Conservation (phyloP, 331 rosid genomes). For the Arachis monticola region DNA sequence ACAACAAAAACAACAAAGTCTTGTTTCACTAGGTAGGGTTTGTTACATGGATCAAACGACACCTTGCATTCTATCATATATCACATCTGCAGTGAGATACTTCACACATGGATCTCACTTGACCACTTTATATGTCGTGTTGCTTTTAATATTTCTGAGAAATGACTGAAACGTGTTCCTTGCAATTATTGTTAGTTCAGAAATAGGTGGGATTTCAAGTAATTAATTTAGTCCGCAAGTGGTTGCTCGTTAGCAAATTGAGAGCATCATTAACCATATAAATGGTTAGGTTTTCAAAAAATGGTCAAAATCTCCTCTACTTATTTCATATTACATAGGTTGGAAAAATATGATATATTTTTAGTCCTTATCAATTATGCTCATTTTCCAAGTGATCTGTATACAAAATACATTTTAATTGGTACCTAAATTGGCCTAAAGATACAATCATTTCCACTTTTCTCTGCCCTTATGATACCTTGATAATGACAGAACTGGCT, state of each 20-base stretch:
- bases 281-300: background rate
- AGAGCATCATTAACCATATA: background rate
- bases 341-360: too few species aligned
- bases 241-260: background rate
- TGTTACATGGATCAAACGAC: too few species aligned
- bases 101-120: too few species aligned
- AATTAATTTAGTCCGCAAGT: background rate
- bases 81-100: too few species aligned
- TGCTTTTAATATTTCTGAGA: constrained; percentile 4
- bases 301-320: background rate
- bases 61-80: too few species aligned
- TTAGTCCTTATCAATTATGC: background rate
- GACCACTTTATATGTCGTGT: too few species aligned
- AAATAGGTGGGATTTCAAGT: background rate
- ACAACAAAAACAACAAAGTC: too few species aligned
- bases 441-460: too few species aligned
- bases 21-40: too few species aligned
- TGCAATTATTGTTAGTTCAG: background rate
- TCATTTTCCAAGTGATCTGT: background rate
- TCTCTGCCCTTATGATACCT: too few species aligned
- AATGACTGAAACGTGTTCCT: background rate
- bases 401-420: background rate
- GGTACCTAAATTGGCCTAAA: background rate
- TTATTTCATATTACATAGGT: background rate
- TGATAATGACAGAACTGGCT: too few species aligned